phyloP scores from a whole-genome alignment of 805 yeast genomes.

The Blastobotrys chiropterorum region DNA sequence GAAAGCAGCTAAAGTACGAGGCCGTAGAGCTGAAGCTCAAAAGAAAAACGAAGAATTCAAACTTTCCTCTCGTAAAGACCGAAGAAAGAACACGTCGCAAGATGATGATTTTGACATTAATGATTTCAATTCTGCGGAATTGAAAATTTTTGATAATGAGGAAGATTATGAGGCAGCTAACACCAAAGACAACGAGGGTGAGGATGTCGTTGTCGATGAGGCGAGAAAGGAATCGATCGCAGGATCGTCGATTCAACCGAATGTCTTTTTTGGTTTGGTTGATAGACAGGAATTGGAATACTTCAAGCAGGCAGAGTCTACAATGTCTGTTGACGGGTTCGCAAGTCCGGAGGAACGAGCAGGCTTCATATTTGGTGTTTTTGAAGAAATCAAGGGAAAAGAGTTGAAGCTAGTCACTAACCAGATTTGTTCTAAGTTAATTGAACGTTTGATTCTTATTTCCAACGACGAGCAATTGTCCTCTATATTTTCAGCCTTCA shows the following conservation, averaged over 20 bases:
- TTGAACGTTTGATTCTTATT: constrained; percentile 75
- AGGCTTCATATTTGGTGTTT: constrained; percentile 68
- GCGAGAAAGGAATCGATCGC: constrained; percentile 11
- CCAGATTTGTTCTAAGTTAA: constrained; percentile 87
- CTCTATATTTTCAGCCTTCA: constrained; percentile 57
- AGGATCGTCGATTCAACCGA: constrained; percentile 27
- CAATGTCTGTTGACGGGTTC: constrained; percentile 74
- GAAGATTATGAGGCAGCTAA: background rate
- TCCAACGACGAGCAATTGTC: constrained; percentile 63
- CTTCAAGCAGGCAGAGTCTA: constrained; percentile 87
- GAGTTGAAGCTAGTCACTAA: constrained; percentile 89
- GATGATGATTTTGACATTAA: background rate
- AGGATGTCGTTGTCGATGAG: constrained; percentile 14
- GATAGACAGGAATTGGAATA: constrained; percentile 82
- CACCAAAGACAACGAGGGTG: constrained; percentile 2
- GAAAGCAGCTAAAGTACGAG: too few relatives aligned
- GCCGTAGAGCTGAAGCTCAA: background rate
- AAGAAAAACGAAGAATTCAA: background rate
- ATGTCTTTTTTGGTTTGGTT: constrained; percentile 83
- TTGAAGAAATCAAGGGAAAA: constrained; percentile 82
- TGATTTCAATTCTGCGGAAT: background rate
- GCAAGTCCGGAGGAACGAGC: constrained; percentile 63
- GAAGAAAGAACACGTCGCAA: background rate
- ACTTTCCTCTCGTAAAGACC: background rate
- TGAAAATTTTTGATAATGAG: background rate